Evolutionary conservation across 352 stramenopile genomes (phyloP), one percentile per base, ranked within the genome.

Genomic region (Globisporangium cystogenes): DNA sequence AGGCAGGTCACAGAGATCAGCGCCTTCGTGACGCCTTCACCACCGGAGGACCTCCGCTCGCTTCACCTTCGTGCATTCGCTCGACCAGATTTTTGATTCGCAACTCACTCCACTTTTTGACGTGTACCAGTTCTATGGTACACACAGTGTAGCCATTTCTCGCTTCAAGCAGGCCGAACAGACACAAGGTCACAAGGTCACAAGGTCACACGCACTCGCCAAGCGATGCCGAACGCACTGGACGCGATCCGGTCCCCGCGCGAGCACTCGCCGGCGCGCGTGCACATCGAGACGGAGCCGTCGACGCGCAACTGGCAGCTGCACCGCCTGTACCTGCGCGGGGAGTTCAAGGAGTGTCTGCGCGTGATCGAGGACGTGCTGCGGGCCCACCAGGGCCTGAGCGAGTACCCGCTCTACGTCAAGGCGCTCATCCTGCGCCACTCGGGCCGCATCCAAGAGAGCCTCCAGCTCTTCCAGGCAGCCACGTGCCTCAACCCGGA

Each of bases 391-490:
- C 72, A 92, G 49, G 90, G 89, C 0, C 65, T 96, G 51, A 94
- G 84, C 51, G 90, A 98, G 72, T 97, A 97, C 57, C 76, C 90
- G 3, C 64, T 98, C 48, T 97, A 96, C 62, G 70, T 97, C 53
- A 97, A 98, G 62, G 86, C 82, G 15, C 61, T 97, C 42, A 96
- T 98, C 50, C 46, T 96, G 57, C 75, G 91, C 14, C 82, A 95
- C 41, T 87, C 85, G 1, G 90, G 92, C 4, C 70, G 77, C 12
- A 96, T 97, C 42, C 77, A 97, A 59, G 88, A 97, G 67, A 90
- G 74, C 36, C 57, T 98, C 20, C 79, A 90, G 70, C 73, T 97
- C 3, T 97, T 98, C 57, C 92, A 97, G 67, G 87, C 90, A 0
- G 90, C 90, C 7, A 93, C 82, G 36, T 96, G 87, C 64, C 67